These are phyloP conservation scores for Pisolithus thermaeus DNA, from an alignment of 1,284 basidiomycete genomes.

Conservation along the genomic window DNA sequence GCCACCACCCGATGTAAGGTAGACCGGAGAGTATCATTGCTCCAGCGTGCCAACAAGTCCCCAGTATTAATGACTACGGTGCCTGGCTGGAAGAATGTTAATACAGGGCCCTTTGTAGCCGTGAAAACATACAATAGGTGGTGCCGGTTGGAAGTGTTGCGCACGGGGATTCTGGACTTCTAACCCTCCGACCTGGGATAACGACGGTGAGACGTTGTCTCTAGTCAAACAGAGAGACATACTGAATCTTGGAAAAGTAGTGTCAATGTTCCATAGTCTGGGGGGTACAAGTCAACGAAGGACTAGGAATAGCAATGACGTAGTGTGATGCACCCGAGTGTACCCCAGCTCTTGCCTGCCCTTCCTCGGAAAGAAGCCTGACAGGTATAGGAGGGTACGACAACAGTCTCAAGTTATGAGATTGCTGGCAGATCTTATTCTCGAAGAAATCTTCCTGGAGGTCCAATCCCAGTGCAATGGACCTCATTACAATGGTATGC, in stretches of 20 bases:
- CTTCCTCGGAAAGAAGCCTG: constrained; percentile 51
- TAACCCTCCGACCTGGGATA: constrained; percentile 65
- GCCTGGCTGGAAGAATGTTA: constrained; percentile 44
- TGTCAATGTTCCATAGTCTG: constrained; percentile 81
- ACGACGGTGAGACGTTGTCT: constrained; percentile 1
- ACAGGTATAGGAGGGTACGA: constrained; percentile 70
- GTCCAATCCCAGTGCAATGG: constrained; percentile 73
- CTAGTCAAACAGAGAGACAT: constrained; percentile 13
- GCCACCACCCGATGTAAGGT: constrained; percentile 81
- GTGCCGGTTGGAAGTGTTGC: constrained; percentile 63
- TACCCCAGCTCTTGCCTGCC: constrained; percentile 73
- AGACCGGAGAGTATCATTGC: constrained; percentile 73
- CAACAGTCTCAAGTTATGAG: constrained; percentile 70
- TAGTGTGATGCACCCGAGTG: constrained; percentile 52
- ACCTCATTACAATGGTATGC: constrained; percentile 71
- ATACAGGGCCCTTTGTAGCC: constrained; percentile 1
- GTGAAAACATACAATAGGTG: constrained; percentile 57
- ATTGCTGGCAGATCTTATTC: constrained; percentile 64
- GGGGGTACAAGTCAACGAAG: constrained; percentile 4
- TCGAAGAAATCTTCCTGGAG: constrained; percentile 73
- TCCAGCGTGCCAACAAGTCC: constrained; percentile 80
- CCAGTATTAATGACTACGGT: constrained; percentile 84
- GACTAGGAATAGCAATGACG: neutral
- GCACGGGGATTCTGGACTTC: constrained; percentile 79
- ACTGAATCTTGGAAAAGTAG: constrained; percentile 80